Evolutionary conservation across 257 asterid species (phyloP), one percentile per base, ranked within the genome.

Genomic region (Jacaranda copaia): DNA sequence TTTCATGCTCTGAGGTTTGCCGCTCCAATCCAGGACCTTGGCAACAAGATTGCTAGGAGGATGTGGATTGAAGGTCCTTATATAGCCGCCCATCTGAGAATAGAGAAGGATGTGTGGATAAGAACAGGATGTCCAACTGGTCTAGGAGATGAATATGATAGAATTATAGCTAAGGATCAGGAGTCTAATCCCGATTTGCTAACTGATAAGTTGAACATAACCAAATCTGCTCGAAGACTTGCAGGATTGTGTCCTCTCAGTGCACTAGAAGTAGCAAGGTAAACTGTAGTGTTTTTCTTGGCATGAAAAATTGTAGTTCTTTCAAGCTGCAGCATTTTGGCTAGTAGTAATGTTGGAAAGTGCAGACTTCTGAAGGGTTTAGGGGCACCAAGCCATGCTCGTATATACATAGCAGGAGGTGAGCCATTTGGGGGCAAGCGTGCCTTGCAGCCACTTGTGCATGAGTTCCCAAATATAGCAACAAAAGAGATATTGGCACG

Each of bases 1-100:
- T 90, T 90, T 82, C 91, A 88, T 62, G 91, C 90, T 36, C 58
- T 90, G 73, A 82, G 85, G 84, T 90, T 90, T 48, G 79, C 88
- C 6, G n/a, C 79, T 60, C 96, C 87, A 40, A 85, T 90, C 36
- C 88, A 59, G 45, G 80, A 85, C 38, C 79, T 90, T 2, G 87
- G 93, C 52, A 80, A 84, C 62, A 88, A 75, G 77, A 80, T 88
- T n/a, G 91, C 93, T 4, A 73, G 83, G 19, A 85, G 96, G 79
- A 86, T 88, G 88, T 90, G 96, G 96, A 86, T 83, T 4, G 96
- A 88, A 74, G 96, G 96, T 16, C 91, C 91, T 18, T 90, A 83
- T 32, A 74, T 88, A 0, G 93, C 91, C 15, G 51, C 86, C 53
- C 96, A 90, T 77, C 78, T 90, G 72, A 81, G 96, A 75, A 78